phyloP scores from a whole-genome alignment of 106 monocot species.

The Dendrobium officinale region DNA sequence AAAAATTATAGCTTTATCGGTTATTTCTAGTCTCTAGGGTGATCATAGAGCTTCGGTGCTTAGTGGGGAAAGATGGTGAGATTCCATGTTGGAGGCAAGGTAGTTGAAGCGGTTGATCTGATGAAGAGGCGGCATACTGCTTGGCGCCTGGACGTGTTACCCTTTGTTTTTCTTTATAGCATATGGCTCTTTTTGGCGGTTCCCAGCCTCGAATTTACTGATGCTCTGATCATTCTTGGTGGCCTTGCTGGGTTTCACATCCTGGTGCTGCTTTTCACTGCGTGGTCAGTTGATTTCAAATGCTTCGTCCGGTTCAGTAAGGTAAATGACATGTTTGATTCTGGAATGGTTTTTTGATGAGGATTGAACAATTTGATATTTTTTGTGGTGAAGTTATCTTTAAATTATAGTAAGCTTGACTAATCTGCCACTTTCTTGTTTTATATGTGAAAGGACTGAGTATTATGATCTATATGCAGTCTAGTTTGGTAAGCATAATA shows the following conservation, averaged over 20 bases:
- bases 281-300: slow-evolving; percentile 90
- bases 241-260: slow-evolving; percentile 52
- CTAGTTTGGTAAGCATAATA: background rate
- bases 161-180: slow-evolving; percentile 69
- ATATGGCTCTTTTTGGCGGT: slow-evolving; percentile 54
- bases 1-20: background rate
- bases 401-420: background rate
- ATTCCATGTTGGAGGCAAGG: slow-evolving; percentile 79
- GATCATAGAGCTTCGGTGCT: background rate
- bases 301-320: slow-evolving; percentile 77
- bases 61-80: slow-evolving; percentile 41
- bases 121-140: slow-evolving; percentile 50
- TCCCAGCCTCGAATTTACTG: slow-evolving; percentile 70
- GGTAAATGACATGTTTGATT: slow-evolving; percentile 22
- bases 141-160: slow-evolving; percentile 83
- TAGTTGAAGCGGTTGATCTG: slow-evolving; percentile 68
- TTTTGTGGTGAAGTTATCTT: background rate
- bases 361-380: background rate
- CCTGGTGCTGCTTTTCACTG: slow-evolving; percentile 80
- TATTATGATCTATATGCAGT: background rate
- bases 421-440: too few relatives aligned
- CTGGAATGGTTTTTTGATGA: slow-evolving; percentile 1
- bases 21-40: background rate
- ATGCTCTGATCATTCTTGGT: slow-evolving; percentile 77
- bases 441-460: background rate